Evolutionary conservation across 192 early-diverging fungal genomes (phyloP), one percentile per base, ranked within the genome.

Genomic region (Mortierella alpina): DNA sequence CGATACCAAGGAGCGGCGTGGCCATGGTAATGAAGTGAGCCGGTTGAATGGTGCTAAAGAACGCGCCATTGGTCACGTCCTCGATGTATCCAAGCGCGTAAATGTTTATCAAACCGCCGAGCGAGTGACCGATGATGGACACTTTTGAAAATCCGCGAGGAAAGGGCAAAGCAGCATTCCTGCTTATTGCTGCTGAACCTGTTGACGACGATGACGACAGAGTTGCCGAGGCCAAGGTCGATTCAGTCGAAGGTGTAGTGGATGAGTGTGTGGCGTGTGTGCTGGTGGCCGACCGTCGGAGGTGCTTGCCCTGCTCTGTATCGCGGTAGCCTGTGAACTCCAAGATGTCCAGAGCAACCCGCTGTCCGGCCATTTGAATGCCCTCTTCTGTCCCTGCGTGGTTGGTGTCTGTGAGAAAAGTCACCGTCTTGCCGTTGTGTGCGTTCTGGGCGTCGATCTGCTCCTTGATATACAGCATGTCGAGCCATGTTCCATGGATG

Each of bases 61-160:
- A 84, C 18, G 45, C 59, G 13, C 86, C 86, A n/a, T 72, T 61
- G 1, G 84, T 88, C 31, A 86, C 40, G 12, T 77, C 74, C 18
- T 88, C 63, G 31, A 88, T 75, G 49, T 83, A 84, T 20, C 82
- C 81, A 31, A 81, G 64, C 46, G 70, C 56, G 55, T 82, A 86
- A 55, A 83, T 47, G 46, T 88, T 88, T 44, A 86, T 74, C 61
- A 88, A 52, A 8, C 85, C 87, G 41, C 87, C 87, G 22, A 88
- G 79, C 7, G 87, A 88, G 54, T 88, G 87, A 20, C 87, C 87
- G 9, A 86, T 75, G n/a, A 88, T 68, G 2, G 84, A 86, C 8
- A 88, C 57, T 20, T 75, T 75, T 44, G 83, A 73, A 53, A 78
- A 63, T 0, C 70, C 73, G 31, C 65, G 66, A 57, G 72, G 67